These are phyloP conservation scores for Scleromitrula shiraiana DNA, from an alignment of 2,329 filamentous ascomycete genomes.

Conservation along the genomic window DNA sequence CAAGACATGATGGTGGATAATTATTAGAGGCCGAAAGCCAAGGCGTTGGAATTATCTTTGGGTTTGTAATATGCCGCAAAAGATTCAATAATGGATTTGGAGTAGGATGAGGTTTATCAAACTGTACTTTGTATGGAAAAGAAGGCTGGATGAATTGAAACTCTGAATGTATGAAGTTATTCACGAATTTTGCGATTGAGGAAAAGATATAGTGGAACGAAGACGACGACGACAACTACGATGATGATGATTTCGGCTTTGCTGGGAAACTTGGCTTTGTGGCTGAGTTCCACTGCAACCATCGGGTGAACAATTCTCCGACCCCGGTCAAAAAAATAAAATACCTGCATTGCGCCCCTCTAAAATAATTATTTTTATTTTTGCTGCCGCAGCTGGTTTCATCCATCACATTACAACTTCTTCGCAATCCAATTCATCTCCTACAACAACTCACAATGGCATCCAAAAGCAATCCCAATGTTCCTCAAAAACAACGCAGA, in stretches of 20 bases:
- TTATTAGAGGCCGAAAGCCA: background rate
- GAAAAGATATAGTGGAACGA: background rate
- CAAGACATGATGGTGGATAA: constrained; percentile 36
- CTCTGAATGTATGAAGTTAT: background rate
- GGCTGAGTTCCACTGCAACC: constrained; percentile 5
- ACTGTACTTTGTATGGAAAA: no score
- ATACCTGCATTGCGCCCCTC: background rate
- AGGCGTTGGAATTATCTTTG: background rate
- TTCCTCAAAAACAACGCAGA: constrained; percentile 28
- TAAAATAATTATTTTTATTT: constrained; percentile 5
- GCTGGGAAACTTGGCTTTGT: constrained; percentile 6
- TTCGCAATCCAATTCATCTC: background rate
- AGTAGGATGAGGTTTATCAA: background rate
- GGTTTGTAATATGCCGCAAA: no score
- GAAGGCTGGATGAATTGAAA: no score
- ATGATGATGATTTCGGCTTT: constrained; percentile 6
- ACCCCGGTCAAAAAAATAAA: no score
- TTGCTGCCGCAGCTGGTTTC: background rate
- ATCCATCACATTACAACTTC: no score
- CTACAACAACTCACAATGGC: constrained; percentile 24
- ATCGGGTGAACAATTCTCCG: constrained; percentile 3
- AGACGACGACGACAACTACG: constrained; percentile 1
- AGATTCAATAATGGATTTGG: no score
- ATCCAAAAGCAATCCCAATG: constrained; percentile 30
- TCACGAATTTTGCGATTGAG: background rate